These are phyloP conservation scores for Aspergillus cristatus DNA, from an alignment of 495 filamentous ascomycete genomes.

Conservation along the genomic window DNA sequence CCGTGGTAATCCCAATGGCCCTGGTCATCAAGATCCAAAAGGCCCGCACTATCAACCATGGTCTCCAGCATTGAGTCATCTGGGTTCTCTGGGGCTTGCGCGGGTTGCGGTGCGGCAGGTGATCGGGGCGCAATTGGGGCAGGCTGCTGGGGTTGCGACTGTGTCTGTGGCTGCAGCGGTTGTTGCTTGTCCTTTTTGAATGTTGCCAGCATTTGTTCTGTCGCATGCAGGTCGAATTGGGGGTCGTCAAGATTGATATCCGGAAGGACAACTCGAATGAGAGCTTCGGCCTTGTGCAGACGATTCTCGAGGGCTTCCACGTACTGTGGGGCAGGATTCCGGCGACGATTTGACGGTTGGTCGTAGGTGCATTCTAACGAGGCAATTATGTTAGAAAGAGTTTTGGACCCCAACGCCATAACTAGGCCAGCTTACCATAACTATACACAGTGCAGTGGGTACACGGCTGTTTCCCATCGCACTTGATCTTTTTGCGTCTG, in stretches of 20 bases:
- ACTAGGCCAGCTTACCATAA: constrained; percentile 80
- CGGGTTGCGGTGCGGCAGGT: constrained; percentile 5
- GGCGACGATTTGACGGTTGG: constrained; percentile 89
- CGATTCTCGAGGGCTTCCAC: constrained; percentile 84
- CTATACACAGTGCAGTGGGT: constrained; percentile 97
- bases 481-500: constrained; percentile 96
- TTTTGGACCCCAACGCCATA: too few species aligned
- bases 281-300: constrained; percentile 71
- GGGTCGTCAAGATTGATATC: constrained; percentile 80
- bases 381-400: too few species aligned
- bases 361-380: constrained; percentile 89
- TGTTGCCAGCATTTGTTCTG: constrained; percentile 34
- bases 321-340: constrained; percentile 92
- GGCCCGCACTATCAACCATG: constrained; percentile 88
- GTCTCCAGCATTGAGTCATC: constrained; percentile 79
- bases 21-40: constrained; percentile 81
- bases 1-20: constrained; percentile 95
- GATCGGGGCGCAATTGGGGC: constrained; percentile 2
- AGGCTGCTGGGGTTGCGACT: constrained; percentile 5
- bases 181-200: constrained; percentile 19
- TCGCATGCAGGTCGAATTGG: constrained; percentile 59
- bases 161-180: constrained; percentile 5
- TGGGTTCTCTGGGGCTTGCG: constrained; percentile 20
- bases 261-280: constrained; percentile 73
- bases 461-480: constrained; percentile 94